phyloP scores from a whole-genome alignment of 257 asterid species.

The Verbena officinalis region DNA sequence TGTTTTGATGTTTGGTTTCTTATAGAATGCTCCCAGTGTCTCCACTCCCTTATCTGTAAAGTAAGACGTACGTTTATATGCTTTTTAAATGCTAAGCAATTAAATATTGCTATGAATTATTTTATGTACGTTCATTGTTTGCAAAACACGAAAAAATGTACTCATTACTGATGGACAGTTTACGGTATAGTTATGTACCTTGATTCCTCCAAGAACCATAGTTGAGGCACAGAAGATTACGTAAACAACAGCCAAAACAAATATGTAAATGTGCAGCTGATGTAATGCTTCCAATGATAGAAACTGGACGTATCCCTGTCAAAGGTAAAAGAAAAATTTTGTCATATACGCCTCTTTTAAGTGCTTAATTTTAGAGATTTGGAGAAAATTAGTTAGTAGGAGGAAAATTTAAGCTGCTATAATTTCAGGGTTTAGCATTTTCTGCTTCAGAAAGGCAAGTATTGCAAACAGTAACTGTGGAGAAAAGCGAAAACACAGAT shows the following conservation, averaged over 20 bases:
- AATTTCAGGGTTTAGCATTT: no score
- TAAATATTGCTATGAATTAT: background rate
- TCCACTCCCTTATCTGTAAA: slow-evolving; percentile 76
- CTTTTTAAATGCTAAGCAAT: background rate
- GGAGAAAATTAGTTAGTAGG: background rate
- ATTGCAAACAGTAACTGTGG: no score
- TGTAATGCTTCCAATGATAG: slow-evolving; percentile 81
- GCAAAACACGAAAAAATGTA: background rate
- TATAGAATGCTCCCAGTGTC: slow-evolving; percentile 70
- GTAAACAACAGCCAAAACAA: slow-evolving; percentile 80
- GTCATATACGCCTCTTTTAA: no score
- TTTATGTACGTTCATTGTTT: background rate
- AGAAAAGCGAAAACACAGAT: no score
- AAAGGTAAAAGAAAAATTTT: background rate
- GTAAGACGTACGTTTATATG: no score
- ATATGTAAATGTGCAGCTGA: slow-evolving; percentile 88
- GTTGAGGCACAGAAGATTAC: slow-evolving; percentile 74
- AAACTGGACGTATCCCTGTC: slow-evolving; percentile 66
- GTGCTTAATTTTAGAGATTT: no score
- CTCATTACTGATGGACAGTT: no score
- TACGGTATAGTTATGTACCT: slow-evolving; percentile 43
- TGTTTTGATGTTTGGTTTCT: slow-evolving; percentile 35
- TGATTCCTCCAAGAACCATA: slow-evolving; percentile 67
- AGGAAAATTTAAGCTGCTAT: no score
- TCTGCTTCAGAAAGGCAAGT: no score